These are phyloP conservation scores for Dimocarpus longan DNA, from an alignment of 345 rosid genomes.

Conservation along the genomic window DNA sequence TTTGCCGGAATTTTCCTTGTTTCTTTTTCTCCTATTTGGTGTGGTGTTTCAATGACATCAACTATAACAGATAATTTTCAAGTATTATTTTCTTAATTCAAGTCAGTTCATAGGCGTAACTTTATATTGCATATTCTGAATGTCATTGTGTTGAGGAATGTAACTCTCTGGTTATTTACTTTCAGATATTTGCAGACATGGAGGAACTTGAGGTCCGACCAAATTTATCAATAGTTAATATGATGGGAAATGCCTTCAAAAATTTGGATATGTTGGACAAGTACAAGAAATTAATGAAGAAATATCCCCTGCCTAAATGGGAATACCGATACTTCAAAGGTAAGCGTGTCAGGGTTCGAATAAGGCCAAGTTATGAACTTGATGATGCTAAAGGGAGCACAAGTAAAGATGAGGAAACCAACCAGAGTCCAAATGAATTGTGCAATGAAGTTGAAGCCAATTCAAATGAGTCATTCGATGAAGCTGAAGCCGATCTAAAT, in stretches of 20 bases:
- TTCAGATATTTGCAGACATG: slow-evolving; percentile 94
- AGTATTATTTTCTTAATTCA: not conserved
- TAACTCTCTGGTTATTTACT: slow-evolving; percentile 12
- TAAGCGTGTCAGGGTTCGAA: slow-evolving; percentile 68
- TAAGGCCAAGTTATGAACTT: slow-evolving; percentile 30
- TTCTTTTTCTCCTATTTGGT: not conserved
- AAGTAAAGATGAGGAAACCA: not conserved
- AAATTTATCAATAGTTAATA: slow-evolving; percentile 50
- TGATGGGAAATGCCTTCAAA: slow-evolving; percentile 76
- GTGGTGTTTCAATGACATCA: not conserved
- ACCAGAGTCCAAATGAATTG: slow-evolving; percentile 7
- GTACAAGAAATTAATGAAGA: slow-evolving; percentile 57
- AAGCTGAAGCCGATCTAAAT: not conserved
- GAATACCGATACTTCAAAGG: slow-evolving; percentile 79
- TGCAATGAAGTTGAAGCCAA: not conserved
- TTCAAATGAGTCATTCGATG: not conserved
- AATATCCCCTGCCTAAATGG: slow-evolving; percentile 87
- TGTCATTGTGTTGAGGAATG: not conserved
- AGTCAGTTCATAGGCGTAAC: slow-evolving; percentile 6
- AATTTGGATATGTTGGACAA: slow-evolving; percentile 74
- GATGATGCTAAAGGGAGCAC: not conserved
- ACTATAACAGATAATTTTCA: not conserved
- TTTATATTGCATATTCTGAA: not conserved
- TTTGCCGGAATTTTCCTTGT: not conserved
- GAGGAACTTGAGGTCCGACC: slow-evolving; percentile 92